Evolutionary conservation across 805 yeast genomes (phyloP), one percentile per base, ranked within the genome.

Genomic region (Danielozyma ontarioensis): DNA sequence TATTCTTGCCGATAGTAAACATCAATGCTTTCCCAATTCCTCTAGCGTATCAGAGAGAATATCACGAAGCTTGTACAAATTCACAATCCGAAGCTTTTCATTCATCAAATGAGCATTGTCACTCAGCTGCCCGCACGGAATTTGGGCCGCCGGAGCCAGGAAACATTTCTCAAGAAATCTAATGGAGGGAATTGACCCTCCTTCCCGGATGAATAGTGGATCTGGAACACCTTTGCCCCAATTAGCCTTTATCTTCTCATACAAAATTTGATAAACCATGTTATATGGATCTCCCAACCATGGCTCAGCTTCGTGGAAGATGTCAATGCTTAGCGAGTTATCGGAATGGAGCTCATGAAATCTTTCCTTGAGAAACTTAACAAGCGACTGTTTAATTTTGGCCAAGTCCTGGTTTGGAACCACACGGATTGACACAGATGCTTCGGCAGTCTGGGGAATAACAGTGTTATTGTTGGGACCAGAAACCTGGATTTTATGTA

Each of bases 61-160:
- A 19, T 68, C 70, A 37, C 88, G 74, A 39, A 90, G 72, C 38
- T 82, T 85, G 49, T 80, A 77, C 48, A 89, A 68, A 51, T 90
- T 90, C 25, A 79, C 65, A 16, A 90, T 76, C 35, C 97, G 65
- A 29, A 90, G 56, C 41, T 93, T 74, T 59, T 90, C 98, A 51
- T 93, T 83, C 50, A 81, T 78, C 47, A 90, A 71, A 64, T 90
- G 98, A 1, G 97, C 97, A 50, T 87, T 86, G 55, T 93, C 97
- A 27, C 93, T 78, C 2, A 90, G 75, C 62, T 90, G 98, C 0
- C 97, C 98, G 51, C 97, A 87, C 2, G 98, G 97, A 22, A 93
- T 75, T 57, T 93, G 97, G 1, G 90, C 94, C 2, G 96, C 97
- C 17, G 86, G 85, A 3, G 97, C 96, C 33, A 70, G 58, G 44